Evolutionary conservation across 495 filamentous ascomycete genomes (phyloP).

Genomic region (Aspergillus panamensis): DNA sequence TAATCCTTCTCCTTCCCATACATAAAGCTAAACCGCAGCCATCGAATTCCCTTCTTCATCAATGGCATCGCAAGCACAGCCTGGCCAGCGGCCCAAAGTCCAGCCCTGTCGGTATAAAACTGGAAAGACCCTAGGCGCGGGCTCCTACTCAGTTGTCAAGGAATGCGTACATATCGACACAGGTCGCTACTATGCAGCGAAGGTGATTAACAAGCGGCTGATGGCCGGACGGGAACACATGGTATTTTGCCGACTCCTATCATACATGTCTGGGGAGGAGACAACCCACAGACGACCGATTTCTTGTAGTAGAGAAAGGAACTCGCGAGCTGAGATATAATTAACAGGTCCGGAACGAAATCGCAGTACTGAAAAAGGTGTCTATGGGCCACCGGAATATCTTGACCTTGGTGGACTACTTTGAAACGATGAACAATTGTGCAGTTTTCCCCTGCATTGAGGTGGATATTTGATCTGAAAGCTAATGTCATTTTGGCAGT

Average conservation of each 20-base stretch:
- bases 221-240: slow-evolving; percentile 99
- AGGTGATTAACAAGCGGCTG: slow-evolving; percentile 97
- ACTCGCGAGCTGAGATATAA: not conserved
- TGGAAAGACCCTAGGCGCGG: slow-evolving; percentile 92
- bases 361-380: slow-evolving; percentile 91
- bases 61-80: slow-evolving; percentile 41
- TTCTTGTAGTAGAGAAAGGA: not conserved
- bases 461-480: not conserved
- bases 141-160: slow-evolving; percentile 98
- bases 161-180: slow-evolving; percentile 99
- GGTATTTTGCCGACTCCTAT: slow-evolving; percentile 50
- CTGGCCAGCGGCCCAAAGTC: slow-evolving; percentile 54
- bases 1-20: not conserved
- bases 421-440: slow-evolving; percentile 99
- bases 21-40: not conserved
- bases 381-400: slow-evolving; percentile 99
- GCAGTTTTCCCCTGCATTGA: slow-evolving; percentile 21
- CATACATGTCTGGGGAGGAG: not conserved
- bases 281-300: not conserved
- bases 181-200: slow-evolving; percentile 95
- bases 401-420: slow-evolving; percentile 95
- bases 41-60: slow-evolving; percentile 9
- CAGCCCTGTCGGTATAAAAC: slow-evolving; percentile 94
- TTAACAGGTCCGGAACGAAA: slow-evolving; percentile 89
- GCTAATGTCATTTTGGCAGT: slow-evolving; percentile 45